These are phyloP conservation scores for Turnera subulata DNA, from an alignment of 345 rosid species.

Conservation along the genomic window DNA sequence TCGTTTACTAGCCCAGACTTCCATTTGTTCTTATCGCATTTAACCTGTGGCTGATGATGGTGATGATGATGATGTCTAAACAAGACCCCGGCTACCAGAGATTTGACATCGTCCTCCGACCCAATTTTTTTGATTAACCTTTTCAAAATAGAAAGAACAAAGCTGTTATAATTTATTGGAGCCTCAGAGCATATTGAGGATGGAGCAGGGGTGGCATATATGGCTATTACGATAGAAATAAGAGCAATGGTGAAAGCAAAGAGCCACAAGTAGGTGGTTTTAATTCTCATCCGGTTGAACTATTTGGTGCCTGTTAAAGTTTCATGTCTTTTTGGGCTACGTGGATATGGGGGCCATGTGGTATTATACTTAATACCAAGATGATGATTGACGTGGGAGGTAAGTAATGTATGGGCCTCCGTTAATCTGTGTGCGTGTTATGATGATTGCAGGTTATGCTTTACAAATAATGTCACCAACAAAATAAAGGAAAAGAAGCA, in stretches of 20 bases:
- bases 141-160: conserved; percentile 8
- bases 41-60: conserved; percentile 3
- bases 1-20: conserved; percentile 29
- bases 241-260: conserved; percentile 34
- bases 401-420: conserved; percentile 27
- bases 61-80: conserved; percentile 22
- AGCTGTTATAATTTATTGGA: not conserved
- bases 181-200: not conserved
- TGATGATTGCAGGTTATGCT: too few relatives aligned
- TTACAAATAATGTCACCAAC: too few relatives aligned
- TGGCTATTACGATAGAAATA: conserved; percentile 29
- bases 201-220: conserved; percentile 13
- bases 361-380: not conserved
- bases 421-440: not conserved
- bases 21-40: conserved; percentile 38
- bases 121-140: conserved; percentile 15
- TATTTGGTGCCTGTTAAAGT: not conserved
- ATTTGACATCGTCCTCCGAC: conserved; percentile 5
- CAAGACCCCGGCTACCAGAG: conserved; percentile 8
- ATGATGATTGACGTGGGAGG: conserved; percentile 41
- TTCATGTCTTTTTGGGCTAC: not conserved
- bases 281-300: conserved; percentile 26
- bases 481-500: too few relatives aligned
- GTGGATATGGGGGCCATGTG: not conserved
- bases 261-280: conserved; percentile 32